Evolutionary conservation across 2,329 filamentous ascomycete genomes (phyloP).

Genomic region (Fusarium sambucinum): DNA sequence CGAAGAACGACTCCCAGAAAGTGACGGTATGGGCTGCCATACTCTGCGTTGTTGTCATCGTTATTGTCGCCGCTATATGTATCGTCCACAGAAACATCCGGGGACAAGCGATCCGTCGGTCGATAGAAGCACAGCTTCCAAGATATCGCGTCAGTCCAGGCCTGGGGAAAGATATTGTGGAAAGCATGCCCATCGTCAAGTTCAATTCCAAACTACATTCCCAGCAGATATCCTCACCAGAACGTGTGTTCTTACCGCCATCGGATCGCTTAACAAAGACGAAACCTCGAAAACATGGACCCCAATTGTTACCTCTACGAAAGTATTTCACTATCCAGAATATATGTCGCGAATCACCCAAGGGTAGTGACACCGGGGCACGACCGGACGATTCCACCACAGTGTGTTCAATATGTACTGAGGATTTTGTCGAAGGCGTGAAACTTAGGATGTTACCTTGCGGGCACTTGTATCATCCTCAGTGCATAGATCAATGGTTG

Average conservation of each 20-base stretch:
- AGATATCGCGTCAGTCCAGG: constrained; percentile 1
- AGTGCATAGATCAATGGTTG: constrained; percentile 41
- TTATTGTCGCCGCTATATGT: constrained; percentile 11
- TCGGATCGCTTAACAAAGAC: neutral
- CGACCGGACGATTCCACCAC: neutral
- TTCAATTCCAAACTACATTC: neutral
- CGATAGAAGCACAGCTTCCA: neutral
- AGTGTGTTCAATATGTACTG: constrained; percentile 27
- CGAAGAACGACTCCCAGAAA: neutral
- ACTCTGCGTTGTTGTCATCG: neutral
- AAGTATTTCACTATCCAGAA: neutral
- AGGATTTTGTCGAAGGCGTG: constrained; percentile 14
- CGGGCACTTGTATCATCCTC: constrained; percentile 33
- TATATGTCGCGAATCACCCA: neutral
- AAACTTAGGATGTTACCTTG: constrained; percentile 20
- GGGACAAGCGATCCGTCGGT: neutral
- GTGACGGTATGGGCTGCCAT: constrained; percentile 11
- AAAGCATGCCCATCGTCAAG: constrained; percentile 19
- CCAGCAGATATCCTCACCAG: neutral
- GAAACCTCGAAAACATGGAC: neutral
- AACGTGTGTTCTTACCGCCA: neutral
- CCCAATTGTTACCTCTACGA: neutral
- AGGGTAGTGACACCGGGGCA: rapidly evolving
- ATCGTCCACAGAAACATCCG: constrained; percentile 2
- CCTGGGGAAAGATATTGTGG: constrained; percentile 1